A percentile compares a stretch with the other conserved stretches of the same genome.
Evolutionary conservation across 306 rosid genomes (phyloP).

Genomic region (Mimosa bimucronata): DNA sequence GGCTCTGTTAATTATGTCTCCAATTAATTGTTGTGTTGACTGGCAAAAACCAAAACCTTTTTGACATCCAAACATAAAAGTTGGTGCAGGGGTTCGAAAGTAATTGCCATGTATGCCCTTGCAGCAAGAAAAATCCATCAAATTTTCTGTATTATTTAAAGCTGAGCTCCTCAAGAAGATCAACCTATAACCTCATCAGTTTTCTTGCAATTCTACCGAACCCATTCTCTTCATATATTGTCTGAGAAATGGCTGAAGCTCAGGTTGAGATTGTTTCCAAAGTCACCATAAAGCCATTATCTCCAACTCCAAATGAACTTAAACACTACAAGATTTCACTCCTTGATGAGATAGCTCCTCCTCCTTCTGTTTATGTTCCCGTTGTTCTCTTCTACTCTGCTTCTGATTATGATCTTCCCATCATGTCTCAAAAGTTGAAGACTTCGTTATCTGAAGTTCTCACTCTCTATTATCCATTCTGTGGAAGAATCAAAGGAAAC

Average conservation of each 20-base stretch:
- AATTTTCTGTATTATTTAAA: too few species aligned
- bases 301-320: conserved; percentile 36
- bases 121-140: too few species aligned
- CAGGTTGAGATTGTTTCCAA: conserved; percentile 25
- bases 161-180: background rate
- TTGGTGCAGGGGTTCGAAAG: too few species aligned
- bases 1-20: too few species aligned
- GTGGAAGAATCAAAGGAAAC: conserved; percentile 27
- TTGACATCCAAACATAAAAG: too few species aligned
- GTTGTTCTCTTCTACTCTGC: conserved; percentile 32
- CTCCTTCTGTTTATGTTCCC: conserved; percentile 1
- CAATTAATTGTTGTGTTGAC: too few species aligned
- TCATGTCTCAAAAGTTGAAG: conserved; percentile 9
- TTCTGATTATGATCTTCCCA: background rate
- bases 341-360: conserved; percentile 37
- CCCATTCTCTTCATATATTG: background rate
- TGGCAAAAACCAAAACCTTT: too few species aligned
- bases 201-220: background rate
- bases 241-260: background rate
- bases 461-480: conserved; percentile 34
- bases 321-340: conserved; percentile 33
- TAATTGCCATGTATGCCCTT: too few species aligned
- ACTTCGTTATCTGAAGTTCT: conserved; percentile 24
- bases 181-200: background rate
- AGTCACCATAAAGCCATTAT: conserved; percentile 22